Conservation (phyloP, 140 eudicot species). For the Ambrosia hybrid region DNA sequence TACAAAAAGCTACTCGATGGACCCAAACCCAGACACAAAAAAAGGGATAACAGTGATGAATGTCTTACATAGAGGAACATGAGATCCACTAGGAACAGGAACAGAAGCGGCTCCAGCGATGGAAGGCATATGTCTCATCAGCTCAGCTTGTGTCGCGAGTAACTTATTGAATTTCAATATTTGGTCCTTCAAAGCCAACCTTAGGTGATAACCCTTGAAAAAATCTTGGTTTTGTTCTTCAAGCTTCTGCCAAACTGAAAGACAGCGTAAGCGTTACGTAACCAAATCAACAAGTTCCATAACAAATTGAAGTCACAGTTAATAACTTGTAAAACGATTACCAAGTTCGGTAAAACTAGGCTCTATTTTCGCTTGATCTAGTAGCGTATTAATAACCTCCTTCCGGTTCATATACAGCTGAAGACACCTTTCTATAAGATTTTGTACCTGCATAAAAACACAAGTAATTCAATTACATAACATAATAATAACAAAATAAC, state of each 20-base stretch:
- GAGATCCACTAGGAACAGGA: conserved; percentile 61
- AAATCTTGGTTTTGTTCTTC: conserved; percentile 84
- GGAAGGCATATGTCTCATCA: conserved; percentile 53
- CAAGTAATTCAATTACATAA: background rate
- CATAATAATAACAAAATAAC: background rate
- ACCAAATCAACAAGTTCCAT: too few species aligned
- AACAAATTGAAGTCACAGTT: background rate
- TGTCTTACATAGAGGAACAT: conserved; percentile 54
- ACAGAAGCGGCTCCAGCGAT: conserved; percentile 44
- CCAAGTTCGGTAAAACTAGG: conserved; percentile 84
- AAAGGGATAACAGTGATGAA: background rate
- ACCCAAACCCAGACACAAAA: background rate
- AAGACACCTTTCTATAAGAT: conserved; percentile 87
- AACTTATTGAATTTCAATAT: conserved; percentile 60
- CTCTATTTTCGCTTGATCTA: conserved; percentile 66
- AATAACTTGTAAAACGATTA: conserved; percentile 24
- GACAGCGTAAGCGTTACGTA: background rate
- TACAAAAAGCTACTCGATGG: background rate
- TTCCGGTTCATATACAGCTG: conserved; percentile 84
- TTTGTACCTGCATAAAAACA: conserved; percentile 59
- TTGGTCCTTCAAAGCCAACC: conserved; percentile 77
- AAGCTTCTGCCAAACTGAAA: conserved; percentile 89
- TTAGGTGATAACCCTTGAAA: conserved; percentile 71
- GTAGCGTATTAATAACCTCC: conserved; percentile 67
- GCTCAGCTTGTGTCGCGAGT: conserved; percentile 63